Evolutionary conservation across 805 yeast species (phyloP).

Genomic region (Starmerella stellata): DNA sequence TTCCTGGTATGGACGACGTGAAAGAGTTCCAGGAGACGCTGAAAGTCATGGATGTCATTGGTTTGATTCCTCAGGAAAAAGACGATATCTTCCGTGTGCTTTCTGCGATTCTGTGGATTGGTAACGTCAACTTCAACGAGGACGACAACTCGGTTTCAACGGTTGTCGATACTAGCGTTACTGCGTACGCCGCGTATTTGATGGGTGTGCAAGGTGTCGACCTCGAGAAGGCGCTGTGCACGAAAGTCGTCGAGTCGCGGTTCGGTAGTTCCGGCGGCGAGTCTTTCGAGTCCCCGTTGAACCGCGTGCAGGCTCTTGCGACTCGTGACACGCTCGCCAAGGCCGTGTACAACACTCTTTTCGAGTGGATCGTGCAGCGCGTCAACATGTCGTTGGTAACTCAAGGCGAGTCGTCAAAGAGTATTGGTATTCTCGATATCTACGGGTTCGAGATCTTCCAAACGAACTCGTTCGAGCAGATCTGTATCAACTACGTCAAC

Average conservation of each 20-base stretch:
- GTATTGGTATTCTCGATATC: conserved; percentile 80
- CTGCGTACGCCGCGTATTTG: conserved; percentile 82
- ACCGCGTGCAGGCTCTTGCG: conserved; percentile 73
- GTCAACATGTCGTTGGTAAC: conserved; percentile 63
- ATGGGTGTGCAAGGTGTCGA: conserved; percentile 58
- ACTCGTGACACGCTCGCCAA: conserved; percentile 90
- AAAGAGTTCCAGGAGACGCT: conserved; percentile 66
- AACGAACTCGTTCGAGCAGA: conserved; percentile 84
- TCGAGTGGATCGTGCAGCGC: conserved; percentile 91
- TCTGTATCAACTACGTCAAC: conserved; percentile 88
- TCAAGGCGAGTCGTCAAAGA: conserved; percentile 32
- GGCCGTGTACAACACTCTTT: conserved; percentile 77
- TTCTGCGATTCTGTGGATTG: conserved; percentile 82
- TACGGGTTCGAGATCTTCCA: conserved; percentile 94
- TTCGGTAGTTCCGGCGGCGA: conserved; percentile 86
- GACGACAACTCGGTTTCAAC: conserved; percentile 63
- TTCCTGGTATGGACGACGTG: conserved; percentile 69
- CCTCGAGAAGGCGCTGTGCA: conserved; percentile 49
- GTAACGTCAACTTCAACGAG: conserved; percentile 72
- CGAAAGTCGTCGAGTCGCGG: conserved; percentile 72
- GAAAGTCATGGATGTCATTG: conserved; percentile 75
- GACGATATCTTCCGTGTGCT: conserved; percentile 75
- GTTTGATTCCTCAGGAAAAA: conserved; percentile 64
- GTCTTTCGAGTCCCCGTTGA: conserved; percentile 83
- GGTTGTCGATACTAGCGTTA: conserved; percentile 72